These are phyloP conservation scores for Paramecium caudatum DNA, from an alignment of 73 alveolate genomes.

Conservation along the genomic window DNA sequence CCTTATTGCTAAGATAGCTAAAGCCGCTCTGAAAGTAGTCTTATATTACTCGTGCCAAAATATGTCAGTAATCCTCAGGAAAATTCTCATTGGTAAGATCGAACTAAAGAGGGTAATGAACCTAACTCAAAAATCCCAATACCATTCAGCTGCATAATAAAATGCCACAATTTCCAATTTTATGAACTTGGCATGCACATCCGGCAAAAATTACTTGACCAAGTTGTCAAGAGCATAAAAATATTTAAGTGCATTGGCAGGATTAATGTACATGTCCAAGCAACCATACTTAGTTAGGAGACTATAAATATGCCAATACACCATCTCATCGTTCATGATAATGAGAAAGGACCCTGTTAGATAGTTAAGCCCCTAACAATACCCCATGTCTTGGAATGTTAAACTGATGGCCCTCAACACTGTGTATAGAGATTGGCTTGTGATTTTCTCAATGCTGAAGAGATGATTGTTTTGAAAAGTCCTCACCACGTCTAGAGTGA, in stretches of 20 bases:
- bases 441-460: conserved; percentile 44
- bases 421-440: conserved; percentile 71
- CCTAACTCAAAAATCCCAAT: neutral
- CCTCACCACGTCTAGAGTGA: conserved; percentile 64
- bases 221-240: conserved; percentile 57
- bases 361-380: conserved; percentile 75
- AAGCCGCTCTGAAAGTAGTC: conserved; percentile 65
- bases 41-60: conserved; percentile 69
- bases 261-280: conserved; percentile 68
- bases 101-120: conserved; percentile 74
- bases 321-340: conserved; percentile 68
- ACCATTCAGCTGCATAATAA: conserved; percentile 76
- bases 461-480: conserved; percentile 70
- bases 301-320: conserved; percentile 73
- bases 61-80: conserved; percentile 72
- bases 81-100: conserved; percentile 69
- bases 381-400: conserved; percentile 76
- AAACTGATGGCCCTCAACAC: conserved; percentile 73
- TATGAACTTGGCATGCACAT: conserved; percentile 40
- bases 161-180: conserved; percentile 67
- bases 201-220: conserved; percentile 67
- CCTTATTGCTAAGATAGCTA: conserved; percentile 66
- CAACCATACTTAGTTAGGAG: conserved; percentile 69
- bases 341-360: conserved; percentile 71
- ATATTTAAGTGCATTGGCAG: conserved; percentile 57